Evolutionary conservation across 192 early-diverging fungal genomes (phyloP), one percentile per base, ranked within the genome.

Genomic region (Phycomyces nitens): DNA sequence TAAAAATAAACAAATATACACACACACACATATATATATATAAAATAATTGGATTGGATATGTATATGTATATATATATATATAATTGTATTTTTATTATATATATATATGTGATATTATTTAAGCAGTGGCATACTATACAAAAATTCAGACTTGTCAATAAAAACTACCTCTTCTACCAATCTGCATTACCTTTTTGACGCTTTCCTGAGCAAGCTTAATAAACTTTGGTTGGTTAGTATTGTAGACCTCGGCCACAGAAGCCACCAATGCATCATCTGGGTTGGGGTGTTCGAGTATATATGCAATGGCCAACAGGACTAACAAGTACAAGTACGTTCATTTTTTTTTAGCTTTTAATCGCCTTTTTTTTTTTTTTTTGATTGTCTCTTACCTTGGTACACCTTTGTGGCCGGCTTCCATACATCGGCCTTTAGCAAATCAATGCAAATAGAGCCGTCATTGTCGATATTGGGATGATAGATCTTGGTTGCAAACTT

Each of bases 401-500:
- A 59, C 11, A 92, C 64, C 54, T 86, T 85, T 23, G 89, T 91
- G 23, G 90, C 81, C 41, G 92, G 92, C 62, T 94, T 94, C 92
- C 92, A 94, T 11, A 86, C 87, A 59, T 93, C 92, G 4, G 79
- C 75, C 68, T 94, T 94, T 27, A 94, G 66, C 39, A 90, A 55
- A 11, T 81, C 80, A 42, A 94, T 77, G 65, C 92, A 94, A 58
- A 94, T 86, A 5, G 86, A 80, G 1, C 92, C 90, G 53, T 91
- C 87, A 56, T 92, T 88, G 61, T 93, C 92, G 15, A 77, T 77
- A 52, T 74, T 74, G n/a, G 76, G 76, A 68, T 94, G 92, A 75
- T 93, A 94, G 51, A 93, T 86, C 65, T 87, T 89, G 53, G 89
- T 93, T 21, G 62, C 53, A 66, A 92, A 86, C 65, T 86, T 87